Base-by-base conservation (phyloP, 176 grass and related monocot genomes). In the Thalia dealbata region DNA sequence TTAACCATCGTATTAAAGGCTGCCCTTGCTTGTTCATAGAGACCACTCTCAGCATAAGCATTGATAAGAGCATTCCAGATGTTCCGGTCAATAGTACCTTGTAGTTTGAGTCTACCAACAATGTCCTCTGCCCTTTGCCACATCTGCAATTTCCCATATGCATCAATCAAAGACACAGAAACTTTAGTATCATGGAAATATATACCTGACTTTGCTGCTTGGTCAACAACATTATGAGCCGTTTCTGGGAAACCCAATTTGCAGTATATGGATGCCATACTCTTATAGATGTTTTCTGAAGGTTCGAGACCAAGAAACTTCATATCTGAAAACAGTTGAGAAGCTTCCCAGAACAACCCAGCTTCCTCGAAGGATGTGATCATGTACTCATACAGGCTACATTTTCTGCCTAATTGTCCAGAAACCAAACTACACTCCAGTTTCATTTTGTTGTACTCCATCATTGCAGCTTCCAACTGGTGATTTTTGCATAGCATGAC, bases 161-260 rank as follows among this genome's bases (percentile, higher is more conserved):
- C 84, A 41, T 96, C 78, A 26, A 92, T 90, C 87, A 96, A 84
- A 62, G 21, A 78, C 71, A 92, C 45, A 80, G 76, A 86, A 76
- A 35, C 54, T 30, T 80, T 84, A 78, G 79, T 72, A 81, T 85
- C 67, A 27, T 87, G 80, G 64, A 96, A 56, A 11, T 71, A 75
- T 76, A 88, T 75, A 70, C 80, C 74, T 64, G n/a, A 76, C 54
- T 30, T 73, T 75, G 66, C 69, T 52, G 89, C 82, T 74, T 86
- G 78, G 72, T 92, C 78, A 72, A 96, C 81, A 80, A 96, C 75
- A 23, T 55, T 29, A 23, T 90, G 81, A 41, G 92, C 89, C 25
- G 86, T 92, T 86, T 96, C 92, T 76, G 92, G 92, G 72, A 87
- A 96, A 45, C 85, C 87, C 69, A 96, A 65, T 85, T 90, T 92